Evolutionary conservation across 257 asterid species (phyloP).

Genomic region (Nicotiana tomentosiformis): DNA sequence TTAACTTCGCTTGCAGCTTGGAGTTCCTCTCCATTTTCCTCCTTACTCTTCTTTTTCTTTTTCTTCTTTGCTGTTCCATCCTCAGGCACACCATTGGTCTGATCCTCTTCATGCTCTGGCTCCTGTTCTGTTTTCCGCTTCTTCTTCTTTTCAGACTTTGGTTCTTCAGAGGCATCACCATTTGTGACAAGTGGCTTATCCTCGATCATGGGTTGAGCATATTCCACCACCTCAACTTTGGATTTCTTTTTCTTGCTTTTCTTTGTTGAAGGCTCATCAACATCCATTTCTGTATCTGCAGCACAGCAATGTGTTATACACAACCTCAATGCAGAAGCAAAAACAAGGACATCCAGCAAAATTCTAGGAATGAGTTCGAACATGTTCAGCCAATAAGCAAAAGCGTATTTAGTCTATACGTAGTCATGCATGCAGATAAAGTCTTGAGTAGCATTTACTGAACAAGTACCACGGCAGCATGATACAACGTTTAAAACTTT

Average conservation of each 20-base stretch:
- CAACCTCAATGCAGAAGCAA: not conserved
- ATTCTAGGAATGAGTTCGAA: not conserved
- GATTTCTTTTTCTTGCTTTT: constrained; percentile 49
- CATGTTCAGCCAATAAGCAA: not conserved
- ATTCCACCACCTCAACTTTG: constrained; percentile 20
- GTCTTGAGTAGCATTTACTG: not conserved
- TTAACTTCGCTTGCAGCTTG: constrained; percentile 36
- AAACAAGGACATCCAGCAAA: not conserved
- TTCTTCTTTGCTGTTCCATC: constrained; percentile 63
- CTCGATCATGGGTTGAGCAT: constrained; percentile 34
- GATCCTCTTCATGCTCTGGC: constrained; percentile 24
- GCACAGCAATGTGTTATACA: not conserved
- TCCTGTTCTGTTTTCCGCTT: constrained; percentile 51
- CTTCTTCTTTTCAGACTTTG: constrained; percentile 67
- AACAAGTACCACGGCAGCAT: not conserved
- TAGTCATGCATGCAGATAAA: not conserved
- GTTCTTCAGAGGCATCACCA: constrained; percentile 51
- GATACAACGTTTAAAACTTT: not conserved
- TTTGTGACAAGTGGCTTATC: constrained; percentile 36
- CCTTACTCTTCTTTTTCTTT: constrained; percentile 60
- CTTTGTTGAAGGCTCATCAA: constrained; percentile 32
- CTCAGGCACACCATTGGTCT: constrained; percentile 28
- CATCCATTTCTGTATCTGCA: constrained; percentile 32
- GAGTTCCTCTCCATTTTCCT: constrained; percentile 27
- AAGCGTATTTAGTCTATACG: not conserved